phyloP scores from a whole-genome alignment of 805 yeast genomes.

The Zygotorulaspora chibaensis region DNA sequence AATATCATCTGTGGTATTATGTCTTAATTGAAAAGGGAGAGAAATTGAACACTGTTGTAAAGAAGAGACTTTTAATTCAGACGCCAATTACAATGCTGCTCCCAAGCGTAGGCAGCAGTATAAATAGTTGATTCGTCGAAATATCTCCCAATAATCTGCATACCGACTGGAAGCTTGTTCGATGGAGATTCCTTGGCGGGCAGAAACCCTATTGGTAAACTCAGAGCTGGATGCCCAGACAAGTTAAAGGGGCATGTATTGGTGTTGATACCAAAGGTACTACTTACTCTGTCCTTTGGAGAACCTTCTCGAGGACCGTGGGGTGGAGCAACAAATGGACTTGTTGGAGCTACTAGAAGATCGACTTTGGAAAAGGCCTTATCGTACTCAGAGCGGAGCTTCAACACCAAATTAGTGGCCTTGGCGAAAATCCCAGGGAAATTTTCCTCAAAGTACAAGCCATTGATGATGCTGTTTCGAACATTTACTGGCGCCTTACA shows the following conservation, averaged over 20 bases:
- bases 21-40: no score
- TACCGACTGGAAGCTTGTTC: conserved; percentile 35
- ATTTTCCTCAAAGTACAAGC: conserved; percentile 31
- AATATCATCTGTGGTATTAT: no score
- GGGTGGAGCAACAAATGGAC: conserved; percentile 30
- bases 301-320: conserved; percentile 27
- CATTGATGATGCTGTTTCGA: conserved; percentile 29
- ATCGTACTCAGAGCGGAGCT: conserved; percentile 34
- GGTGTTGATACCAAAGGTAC: conserved; percentile 35
- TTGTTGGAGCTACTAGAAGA: conserved; percentile 35
- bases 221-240: conserved; percentile 39
- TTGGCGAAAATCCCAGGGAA: conserved; percentile 37
- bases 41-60: no score
- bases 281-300: conserved; percentile 27
- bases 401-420: conserved; percentile 33
- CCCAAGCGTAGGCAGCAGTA: conserved; percentile 38
- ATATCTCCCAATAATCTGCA: conserved; percentile 36
- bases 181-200: conserved; percentile 32
- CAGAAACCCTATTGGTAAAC: conserved; percentile 35
- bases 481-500: conserved; percentile 15
- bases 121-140: conserved; percentile 34
- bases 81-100: conserved; percentile 24
- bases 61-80: neutral
- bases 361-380: conserved; percentile 32
- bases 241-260: conserved; percentile 38